Evolutionary conservation across 2,329 filamentous ascomycete species (phyloP), one percentile per base, ranked within the genome.

Genomic region (Alternaria consortialis): DNA sequence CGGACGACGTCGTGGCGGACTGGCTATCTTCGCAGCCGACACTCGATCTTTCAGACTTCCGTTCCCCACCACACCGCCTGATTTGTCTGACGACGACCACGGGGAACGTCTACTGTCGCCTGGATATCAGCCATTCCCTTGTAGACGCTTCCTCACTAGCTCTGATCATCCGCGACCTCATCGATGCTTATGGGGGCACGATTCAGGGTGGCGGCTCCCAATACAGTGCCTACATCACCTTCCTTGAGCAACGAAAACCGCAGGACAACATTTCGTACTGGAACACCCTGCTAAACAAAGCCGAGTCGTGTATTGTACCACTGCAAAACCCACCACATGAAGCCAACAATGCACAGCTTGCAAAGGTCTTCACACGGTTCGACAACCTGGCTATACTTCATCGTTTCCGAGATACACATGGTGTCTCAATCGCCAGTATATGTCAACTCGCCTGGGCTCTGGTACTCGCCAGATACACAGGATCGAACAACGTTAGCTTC

Each of bases 391-490:
- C 40, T 44, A 65, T 59, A 23, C 36, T 66, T 23, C 40, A 36
- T 25, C 12, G 7, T 12, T 62, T 73, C 64, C 84, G 82, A 55
- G 74, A 80, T 20, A 62, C 69, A 13, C 68, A 74, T 44, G 78
- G 77, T 3, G 69, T 84, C 13, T 84, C 83, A 1, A 51, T 84
- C 2, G 77, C 82, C 9, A 84, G 82, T 61, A 76, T 77, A 0
- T 62, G 78, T 46, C 72, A 72, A 31, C 64, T 71, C 1, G 75
- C 75, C 1, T 79, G 77, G 77, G 74, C 66, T 0, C 37, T 75
- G 34, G 64, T 70, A 4, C 61, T 79, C 25, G 62, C 57, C 2
- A 60, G 40, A 27, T 77, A 73, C 51, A 75, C 71, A 4, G 69
- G 65, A 2, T 63, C 60, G 4, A 29, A 56, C 13, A 23, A 77